A percentile compares a stretch with the other conserved stretches of the same genome.
phyloP scores from a whole-genome alignment of 768 basidiomycete genomes.

The Leucocoprinus sp. region DNA sequence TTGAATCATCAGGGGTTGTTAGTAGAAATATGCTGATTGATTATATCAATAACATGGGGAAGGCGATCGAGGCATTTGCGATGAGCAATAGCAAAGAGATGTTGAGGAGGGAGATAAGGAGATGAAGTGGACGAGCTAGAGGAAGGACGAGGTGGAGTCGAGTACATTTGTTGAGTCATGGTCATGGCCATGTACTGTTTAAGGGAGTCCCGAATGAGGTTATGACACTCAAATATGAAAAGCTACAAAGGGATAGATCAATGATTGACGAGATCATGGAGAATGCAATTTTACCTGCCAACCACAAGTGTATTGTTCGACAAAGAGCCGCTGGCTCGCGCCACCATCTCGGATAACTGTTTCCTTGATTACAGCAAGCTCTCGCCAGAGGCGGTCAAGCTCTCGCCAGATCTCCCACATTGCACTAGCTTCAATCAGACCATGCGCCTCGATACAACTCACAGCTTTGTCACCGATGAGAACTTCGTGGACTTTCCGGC shows the following conservation, averaged over 20 bases:
- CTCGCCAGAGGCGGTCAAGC: slow-evolving; percentile 77
- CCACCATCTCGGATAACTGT: slow-evolving; percentile 23
- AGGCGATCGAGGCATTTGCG: slow-evolving; percentile 44
- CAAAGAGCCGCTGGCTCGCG: slow-evolving; percentile 25
- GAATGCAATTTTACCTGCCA: slow-evolving; percentile 62
- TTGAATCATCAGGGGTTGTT: slow-evolving; percentile 22
- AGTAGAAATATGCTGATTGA: slow-evolving; percentile 40
- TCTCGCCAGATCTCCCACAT: slow-evolving; percentile 80
- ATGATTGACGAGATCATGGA: slow-evolving; percentile 13
- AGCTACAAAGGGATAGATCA: slow-evolving; percentile 38
- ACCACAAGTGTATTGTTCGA: slow-evolving; percentile 63
- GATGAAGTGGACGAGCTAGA: slow-evolving; percentile 33
- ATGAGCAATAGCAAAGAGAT: slow-evolving; percentile 39
- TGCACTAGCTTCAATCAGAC: slow-evolving; percentile 50
- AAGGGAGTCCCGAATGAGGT: slow-evolving; percentile 79
- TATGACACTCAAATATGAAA: slow-evolving; percentile 88
- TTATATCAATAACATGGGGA: slow-evolving; percentile 40
- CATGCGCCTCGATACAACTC: slow-evolving; percentile 42
- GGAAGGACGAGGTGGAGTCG: slow-evolving; percentile 38
- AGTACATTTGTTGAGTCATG: slow-evolving; percentile 27
- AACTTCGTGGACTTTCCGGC: slow-evolving; percentile 68
- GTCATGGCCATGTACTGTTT: slow-evolving; percentile 38
- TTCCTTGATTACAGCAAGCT: slow-evolving; percentile 60
- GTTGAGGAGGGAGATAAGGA: slow-evolving; percentile 38
- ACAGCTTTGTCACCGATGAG: slow-evolving; percentile 74